Conservation (phyloP, 2,329 filamentous ascomycete genomes). For the Neophaeococcomyces mojaviensis region DNA sequence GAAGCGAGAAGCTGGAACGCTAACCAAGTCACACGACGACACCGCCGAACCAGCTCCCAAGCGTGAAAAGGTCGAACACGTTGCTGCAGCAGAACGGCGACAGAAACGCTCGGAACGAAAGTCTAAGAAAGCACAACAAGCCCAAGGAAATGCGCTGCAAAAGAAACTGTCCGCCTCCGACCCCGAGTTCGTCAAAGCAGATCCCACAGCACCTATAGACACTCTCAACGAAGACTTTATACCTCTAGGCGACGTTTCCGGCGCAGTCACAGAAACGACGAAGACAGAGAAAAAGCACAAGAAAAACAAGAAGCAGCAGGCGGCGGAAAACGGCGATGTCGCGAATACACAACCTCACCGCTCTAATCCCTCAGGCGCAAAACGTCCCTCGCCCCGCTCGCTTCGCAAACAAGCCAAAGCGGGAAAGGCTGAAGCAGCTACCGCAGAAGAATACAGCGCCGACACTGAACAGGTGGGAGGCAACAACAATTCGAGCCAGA, state of each 20-base stretch:
- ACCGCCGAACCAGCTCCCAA: conserved; percentile 5
- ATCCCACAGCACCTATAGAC: neutral
- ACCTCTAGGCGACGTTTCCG: neutral
- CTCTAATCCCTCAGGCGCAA: neutral
- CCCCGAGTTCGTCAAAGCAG: neutral
- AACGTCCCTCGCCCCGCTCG: conserved; percentile 3
- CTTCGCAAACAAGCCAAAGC: conserved; percentile 10
- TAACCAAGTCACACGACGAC: neutral
- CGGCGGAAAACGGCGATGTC: no score
- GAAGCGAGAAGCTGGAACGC: conserved; percentile 13
- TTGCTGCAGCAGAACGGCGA: conserved; percentile 14
- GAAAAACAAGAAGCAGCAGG: neutral
- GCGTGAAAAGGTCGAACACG: conserved; percentile 3
- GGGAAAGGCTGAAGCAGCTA: conserved; percentile 18
- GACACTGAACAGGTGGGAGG: conserved; percentile 24
- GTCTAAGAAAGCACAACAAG: conserved; percentile 14
- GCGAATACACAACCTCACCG: no score
- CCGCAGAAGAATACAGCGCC: conserved; percentile 10
- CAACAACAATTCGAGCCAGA: conserved; percentile 8
- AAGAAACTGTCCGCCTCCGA: conserved; percentile 4
- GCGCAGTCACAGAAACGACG: neutral
- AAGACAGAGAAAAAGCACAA: neutral
- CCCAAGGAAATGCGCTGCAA: conserved; percentile 13
- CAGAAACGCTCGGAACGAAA: conserved; percentile 22
- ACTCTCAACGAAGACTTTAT: conserved; percentile 6